Conservation (phyloP, 2,329 filamentous ascomycete genomes). For the Zymoseptoria pseudotritici region DNA sequence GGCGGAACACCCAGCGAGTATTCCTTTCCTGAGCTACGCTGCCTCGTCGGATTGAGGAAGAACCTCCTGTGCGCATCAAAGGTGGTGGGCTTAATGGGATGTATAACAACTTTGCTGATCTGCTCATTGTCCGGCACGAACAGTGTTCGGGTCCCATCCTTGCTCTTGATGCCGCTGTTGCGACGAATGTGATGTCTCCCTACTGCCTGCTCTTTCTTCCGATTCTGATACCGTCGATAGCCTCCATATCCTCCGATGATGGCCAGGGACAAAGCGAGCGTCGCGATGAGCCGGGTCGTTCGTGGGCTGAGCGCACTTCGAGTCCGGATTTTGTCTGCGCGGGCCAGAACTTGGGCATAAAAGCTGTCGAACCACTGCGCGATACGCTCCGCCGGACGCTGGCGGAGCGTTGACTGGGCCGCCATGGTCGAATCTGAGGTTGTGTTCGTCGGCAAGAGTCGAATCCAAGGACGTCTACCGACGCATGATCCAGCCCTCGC, state of each 20-base stretch:
- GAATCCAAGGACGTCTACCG: neutral
- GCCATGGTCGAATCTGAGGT: slow-evolving; percentile 53
- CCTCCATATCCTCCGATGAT: slow-evolving; percentile 76
- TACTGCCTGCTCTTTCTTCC: slow-evolving; percentile 71
- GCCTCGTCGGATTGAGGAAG: slow-evolving; percentile 79
- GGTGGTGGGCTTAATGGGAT: slow-evolving; percentile 82
- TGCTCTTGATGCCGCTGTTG: slow-evolving; percentile 88
- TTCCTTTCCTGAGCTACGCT: slow-evolving; percentile 57
- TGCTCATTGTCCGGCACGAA: slow-evolving; percentile 87
- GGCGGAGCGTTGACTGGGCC: slow-evolving; percentile 70
- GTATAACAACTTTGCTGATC: slow-evolving; percentile 85
- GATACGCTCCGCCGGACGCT: slow-evolving; percentile 27
- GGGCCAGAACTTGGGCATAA: slow-evolving; percentile 39
- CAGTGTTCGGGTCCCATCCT: slow-evolving; percentile 89
- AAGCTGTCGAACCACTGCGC: slow-evolving; percentile 27
- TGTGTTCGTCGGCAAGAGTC: neutral
- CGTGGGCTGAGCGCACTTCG: slow-evolving; percentile 56
- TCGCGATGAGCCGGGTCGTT: slow-evolving; percentile 65
- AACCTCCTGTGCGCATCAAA: slow-evolving; percentile 93
- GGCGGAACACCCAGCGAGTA: slow-evolving; percentile 57
- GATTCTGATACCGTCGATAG: slow-evolving; percentile 67
- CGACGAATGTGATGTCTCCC: slow-evolving; percentile 74
- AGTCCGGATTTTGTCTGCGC: slow-evolving; percentile 43
- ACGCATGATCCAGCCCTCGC: neutral
- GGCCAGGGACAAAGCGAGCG: slow-evolving; percentile 65